Conservation (phyloP, 495 filamentous ascomycete species). For the Lasiosphaeris hirsuta region DNA sequence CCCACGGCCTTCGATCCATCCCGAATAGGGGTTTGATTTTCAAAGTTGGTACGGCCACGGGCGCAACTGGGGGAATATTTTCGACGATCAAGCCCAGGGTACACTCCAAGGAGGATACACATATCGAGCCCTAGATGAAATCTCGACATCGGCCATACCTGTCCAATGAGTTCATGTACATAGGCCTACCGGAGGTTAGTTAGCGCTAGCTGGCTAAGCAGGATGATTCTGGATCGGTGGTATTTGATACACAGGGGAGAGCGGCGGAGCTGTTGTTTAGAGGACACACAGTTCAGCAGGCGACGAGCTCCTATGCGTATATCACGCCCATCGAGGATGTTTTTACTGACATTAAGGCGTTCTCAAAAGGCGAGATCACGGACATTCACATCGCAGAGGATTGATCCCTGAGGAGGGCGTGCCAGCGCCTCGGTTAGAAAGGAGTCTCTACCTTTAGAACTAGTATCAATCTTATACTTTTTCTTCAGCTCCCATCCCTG, state of each 20-base stretch:
- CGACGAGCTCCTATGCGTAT: not conserved
- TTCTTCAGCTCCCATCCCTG: too few species aligned
- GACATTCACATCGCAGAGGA: slow-evolving; percentile 2
- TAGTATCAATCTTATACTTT: too few species aligned
- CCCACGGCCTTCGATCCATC: not conserved
- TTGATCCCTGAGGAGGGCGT: too few species aligned
- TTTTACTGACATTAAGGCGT: not conserved
- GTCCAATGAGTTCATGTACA: not conserved
- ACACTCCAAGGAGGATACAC: too few species aligned
- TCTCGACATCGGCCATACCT: not conserved
- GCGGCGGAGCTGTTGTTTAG: not conserved
- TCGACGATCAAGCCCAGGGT: not conserved
- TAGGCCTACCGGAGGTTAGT: not conserved
- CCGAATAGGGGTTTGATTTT: not conserved
- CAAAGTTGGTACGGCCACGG: not conserved
- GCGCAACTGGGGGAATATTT: not conserved
- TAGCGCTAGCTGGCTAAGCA: not conserved
- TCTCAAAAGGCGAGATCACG: not conserved
- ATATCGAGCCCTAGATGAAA: not conserved
- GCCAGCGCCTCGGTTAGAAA: too few species aligned
- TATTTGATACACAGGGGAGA: not conserved
- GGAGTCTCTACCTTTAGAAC: too few species aligned
- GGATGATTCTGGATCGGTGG: not conserved
- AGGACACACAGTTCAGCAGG: slow-evolving; percentile 1
- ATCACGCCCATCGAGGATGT: slow-evolving; percentile 1